These are phyloP conservation scores for Rhizoclosmatium sp. DNA, from an alignment of 192 early-diverging fungal genomes.

Conservation along the genomic window DNA sequence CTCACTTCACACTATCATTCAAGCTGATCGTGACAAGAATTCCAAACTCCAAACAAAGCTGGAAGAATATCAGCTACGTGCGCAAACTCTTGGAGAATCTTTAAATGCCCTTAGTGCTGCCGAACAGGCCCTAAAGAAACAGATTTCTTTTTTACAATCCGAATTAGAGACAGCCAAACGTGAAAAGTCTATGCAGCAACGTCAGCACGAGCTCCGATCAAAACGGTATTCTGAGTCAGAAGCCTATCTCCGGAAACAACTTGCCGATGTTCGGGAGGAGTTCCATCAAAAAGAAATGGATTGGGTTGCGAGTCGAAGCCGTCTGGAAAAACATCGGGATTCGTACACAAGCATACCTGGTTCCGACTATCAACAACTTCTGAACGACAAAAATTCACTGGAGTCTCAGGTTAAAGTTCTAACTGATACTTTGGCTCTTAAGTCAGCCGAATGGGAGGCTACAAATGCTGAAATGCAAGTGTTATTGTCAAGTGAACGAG, in stretches of 20 bases:
- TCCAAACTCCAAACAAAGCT: neutral
- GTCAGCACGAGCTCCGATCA: neutral
- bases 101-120: neutral
- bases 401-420: neutral
- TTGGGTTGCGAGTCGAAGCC: neutral
- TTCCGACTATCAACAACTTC: neutral
- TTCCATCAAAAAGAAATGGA: slow-evolving; percentile 12
- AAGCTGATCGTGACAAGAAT: slow-evolving; percentile 3
- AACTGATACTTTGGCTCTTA: neutral
- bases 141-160: neutral
- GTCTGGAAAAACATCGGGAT: neutral
- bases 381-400: neutral
- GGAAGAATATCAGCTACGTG: slow-evolving; percentile 2
- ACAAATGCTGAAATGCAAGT: neutral
- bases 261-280: slow-evolving; percentile 6
- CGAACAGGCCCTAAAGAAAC: slow-evolving; percentile 1
- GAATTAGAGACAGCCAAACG: neutral
- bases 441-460: neutral
- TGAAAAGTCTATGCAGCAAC: neutral
- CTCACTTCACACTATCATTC: slow-evolving; percentile 16
- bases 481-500: neutral
- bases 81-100: neutral
- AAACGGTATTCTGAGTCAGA: slow-evolving; percentile 19
- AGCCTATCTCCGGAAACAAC: slow-evolving; percentile 8
- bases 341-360: neutral